Percentiles rank a stretch among this genome's conserved stretches.
These are phyloP conservation scores for Amphicarpaea edgeworthii DNA, from an alignment of 306 rosid genomes.

Conservation along the genomic window DNA sequence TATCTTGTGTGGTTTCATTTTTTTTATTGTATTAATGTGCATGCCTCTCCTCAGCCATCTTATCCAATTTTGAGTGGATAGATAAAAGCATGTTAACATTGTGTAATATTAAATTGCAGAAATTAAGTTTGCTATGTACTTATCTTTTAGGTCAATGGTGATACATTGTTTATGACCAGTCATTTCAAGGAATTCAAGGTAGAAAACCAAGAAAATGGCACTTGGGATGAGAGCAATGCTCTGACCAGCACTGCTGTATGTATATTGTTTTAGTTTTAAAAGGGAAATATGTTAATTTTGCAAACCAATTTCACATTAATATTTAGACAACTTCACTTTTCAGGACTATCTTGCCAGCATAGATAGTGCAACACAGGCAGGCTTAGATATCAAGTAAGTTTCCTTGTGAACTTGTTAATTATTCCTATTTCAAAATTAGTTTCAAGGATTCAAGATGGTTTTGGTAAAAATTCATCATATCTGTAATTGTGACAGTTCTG, in stretches of 20 bases:
- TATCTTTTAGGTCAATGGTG: slow-evolving; percentile 89
- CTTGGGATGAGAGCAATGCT: slow-evolving; percentile 85
- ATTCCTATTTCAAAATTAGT: slow-evolving; percentile 24
- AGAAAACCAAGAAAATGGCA: slow-evolving; percentile 68
- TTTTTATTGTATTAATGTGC: neutral
- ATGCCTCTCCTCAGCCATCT: neutral
- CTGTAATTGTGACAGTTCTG: slow-evolving; percentile 71
- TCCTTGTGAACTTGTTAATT: slow-evolving; percentile 16
- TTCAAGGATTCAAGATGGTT: slow-evolving; percentile 13
- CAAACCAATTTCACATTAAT: slow-evolving; percentile 37
- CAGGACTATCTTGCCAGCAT: slow-evolving; percentile 97
- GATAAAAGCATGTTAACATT: slow-evolving; percentile 17
- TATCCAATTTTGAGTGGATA: neutral
- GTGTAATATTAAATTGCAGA: slow-evolving; percentile 29
- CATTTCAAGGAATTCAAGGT: slow-evolving; percentile 89
- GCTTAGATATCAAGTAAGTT: slow-evolving; percentile 79
- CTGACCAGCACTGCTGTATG: slow-evolving; percentile 91
- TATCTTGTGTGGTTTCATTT: neutral
- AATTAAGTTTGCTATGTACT: slow-evolving; percentile 7
- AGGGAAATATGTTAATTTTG: slow-evolving; percentile 9
- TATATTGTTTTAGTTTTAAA: slow-evolving; percentile 7
- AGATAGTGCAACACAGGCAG: slow-evolving; percentile 72
- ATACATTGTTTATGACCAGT: slow-evolving; percentile 92
- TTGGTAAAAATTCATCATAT: slow-evolving; percentile 24
- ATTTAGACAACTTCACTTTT: slow-evolving; percentile 48